Base-by-base conservation (phyloP, 441 rosid species). In the Viola pubescens region DNA sequence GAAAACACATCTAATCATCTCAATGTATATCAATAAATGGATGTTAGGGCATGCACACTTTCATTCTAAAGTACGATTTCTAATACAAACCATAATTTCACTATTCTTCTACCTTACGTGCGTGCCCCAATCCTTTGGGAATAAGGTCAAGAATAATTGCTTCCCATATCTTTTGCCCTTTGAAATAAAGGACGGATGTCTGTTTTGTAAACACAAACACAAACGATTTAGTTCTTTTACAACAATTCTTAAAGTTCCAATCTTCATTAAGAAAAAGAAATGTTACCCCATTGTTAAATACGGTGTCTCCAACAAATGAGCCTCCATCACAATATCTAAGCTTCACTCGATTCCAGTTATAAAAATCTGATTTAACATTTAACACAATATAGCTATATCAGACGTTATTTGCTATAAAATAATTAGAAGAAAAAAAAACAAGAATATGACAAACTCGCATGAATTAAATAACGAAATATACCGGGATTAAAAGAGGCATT, bases 271-370 rank as follows among this genome's bases (percentile, higher is more conserved):
- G n/a, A n/a, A n/a, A 16, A 9, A 37, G 9, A 11, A n/a, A 12
- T 57, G 9, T n/a, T 81, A 92, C 98, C 81, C 94, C 94, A 56
- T 92, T 78, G 62, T 75, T 70, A 50, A 75, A 69, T 59, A 72
- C 79, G 34, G 85, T 73, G 63, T 89, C 95, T 63, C 98, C 98
- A 19, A 80, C 71, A 67, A 94, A 94, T 52, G 98, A 94, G 39
- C 88, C 98, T 3, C 98, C 97, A 60, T 94, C 98, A 37, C 98
- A 94, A 50, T 89, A 94, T 49, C 98, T 89, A 70, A 94, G 77
- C 79, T 89, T 89, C 56, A 89, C 88, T 57, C 96, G 81, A 66
- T 94, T 94, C 98, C 98, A 94, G 61, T 94, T 89, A 66, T 85
- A 94, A 67, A 94, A 94, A 69, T 94, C 97, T 94, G 85, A 52